Evolutionary conservation across 1,284 basidiomycete species (phyloP).

Genomic region (Austropuccinia psidii): DNA sequence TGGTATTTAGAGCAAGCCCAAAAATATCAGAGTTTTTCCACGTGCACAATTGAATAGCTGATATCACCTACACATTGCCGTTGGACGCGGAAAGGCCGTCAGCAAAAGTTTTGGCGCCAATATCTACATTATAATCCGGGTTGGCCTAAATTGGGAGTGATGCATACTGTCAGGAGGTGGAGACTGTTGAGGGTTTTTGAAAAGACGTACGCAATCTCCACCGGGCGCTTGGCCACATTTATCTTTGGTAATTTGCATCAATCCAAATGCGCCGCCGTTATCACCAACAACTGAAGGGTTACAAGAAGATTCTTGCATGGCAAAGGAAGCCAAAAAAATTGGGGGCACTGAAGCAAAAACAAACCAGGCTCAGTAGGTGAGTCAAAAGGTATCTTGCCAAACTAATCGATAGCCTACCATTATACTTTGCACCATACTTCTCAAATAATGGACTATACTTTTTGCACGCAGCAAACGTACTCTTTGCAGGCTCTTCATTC

Average conservation of each 20-base stretch:
- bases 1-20: not conserved
- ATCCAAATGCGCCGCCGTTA: conserved; percentile 64
- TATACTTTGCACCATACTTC: conserved; percentile 8
- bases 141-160: conserved; percentile 40
- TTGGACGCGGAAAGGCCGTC: conserved; percentile 53
- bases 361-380: not conserved
- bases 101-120: conserved; percentile 59
- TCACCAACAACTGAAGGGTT: conserved; percentile 63
- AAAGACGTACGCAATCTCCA: conserved; percentile 59
- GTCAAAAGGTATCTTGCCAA: not conserved
- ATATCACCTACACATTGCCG: conserved; percentile 55
- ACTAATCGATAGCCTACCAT: not conserved
- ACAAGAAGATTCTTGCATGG: conserved; percentile 72
- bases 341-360: conserved; percentile 53
- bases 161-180: conserved; percentile 39
- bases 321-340: conserved; percentile 72
- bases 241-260: conserved; percentile 72
- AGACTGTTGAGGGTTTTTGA: conserved; percentile 47
- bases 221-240: conserved; percentile 64
- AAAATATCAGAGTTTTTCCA: not conserved
- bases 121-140: conserved; percentile 52
- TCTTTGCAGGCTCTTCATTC: conserved; percentile 19
- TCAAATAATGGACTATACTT: conserved; percentile 20
- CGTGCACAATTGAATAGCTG: conserved; percentile 36
- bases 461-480: conserved; percentile 24